A percentile compares a stretch with the other conserved stretches of the same genome.
Conservation (phyloP, 192 early-diverging fungal genomes). For the Pecoramyces ruminantium region DNA sequence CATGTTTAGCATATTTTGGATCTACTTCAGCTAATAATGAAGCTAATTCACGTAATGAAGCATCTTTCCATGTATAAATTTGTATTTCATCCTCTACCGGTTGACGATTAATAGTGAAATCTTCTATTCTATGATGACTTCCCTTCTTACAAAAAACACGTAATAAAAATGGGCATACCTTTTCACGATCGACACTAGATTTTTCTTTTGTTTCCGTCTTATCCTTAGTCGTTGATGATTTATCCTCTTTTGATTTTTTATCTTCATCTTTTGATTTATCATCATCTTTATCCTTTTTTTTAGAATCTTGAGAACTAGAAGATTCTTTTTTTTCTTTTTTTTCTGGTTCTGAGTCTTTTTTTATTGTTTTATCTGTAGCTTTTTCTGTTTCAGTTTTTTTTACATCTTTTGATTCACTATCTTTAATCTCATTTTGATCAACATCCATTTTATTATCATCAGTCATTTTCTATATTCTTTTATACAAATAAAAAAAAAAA, state of each 20-base stretch:
- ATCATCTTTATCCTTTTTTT: neutral
- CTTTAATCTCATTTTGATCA: neutral
- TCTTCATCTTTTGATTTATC: neutral
- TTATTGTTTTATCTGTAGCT: neutral
- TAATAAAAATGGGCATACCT: constrained; percentile 31
- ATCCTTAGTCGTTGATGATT: neutral
- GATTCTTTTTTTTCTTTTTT: neutral
- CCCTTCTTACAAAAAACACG: constrained; percentile 21
- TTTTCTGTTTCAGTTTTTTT: neutral
- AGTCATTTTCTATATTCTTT: neutral
- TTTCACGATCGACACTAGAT: neutral
- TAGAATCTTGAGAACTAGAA: neutral
- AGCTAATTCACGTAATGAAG: constrained; percentile 37
- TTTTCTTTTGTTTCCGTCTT: neutral
- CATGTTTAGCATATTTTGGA: constrained; percentile 14
- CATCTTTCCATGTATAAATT: constrained; percentile 44
- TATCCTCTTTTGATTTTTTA: neutral
- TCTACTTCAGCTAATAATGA: constrained; percentile 23
- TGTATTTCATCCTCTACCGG: constrained; percentile 24
- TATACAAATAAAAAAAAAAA: too few relatives aligned
- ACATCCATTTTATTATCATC: neutral
- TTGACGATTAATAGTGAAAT: constrained; percentile 13
- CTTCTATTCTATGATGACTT: constrained; percentile 15
- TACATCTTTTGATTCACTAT: neutral
- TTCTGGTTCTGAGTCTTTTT: neutral